These are phyloP conservation scores for Boletus reticuloceps DNA, from an alignment of 768 basidiomycete species.

Conservation along the genomic window DNA sequence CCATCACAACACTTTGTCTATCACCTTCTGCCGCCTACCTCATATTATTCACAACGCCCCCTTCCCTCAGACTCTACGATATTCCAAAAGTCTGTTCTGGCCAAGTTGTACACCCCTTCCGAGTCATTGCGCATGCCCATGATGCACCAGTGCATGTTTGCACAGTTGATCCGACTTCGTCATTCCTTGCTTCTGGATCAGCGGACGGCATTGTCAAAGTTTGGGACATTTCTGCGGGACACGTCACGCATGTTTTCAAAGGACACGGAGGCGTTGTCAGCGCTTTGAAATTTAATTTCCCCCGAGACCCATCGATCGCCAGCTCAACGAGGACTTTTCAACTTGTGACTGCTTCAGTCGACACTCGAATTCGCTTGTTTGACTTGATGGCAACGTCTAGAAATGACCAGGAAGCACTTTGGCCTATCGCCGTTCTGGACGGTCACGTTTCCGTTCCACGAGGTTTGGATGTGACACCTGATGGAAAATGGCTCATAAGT, in stretches of 20 bases:
- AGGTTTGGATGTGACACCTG: slow-evolving; percentile 78
- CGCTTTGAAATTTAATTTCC: slow-evolving; percentile 83
- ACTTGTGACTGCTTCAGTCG: slow-evolving; percentile 88
- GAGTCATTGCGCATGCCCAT: slow-evolving; percentile 81
- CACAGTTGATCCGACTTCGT: slow-evolving; percentile 78
- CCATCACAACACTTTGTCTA: slow-evolving; percentile 81
- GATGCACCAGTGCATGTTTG: slow-evolving; percentile 93
- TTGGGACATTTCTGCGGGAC: slow-evolving; percentile 87
- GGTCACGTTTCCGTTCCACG: slow-evolving; percentile 95
- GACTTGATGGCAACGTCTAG: slow-evolving; percentile 71
- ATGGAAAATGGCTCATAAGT: slow-evolving; percentile 88
- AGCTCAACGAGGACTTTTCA: slow-evolving; percentile 58
- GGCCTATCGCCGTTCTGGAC: slow-evolving; percentile 81
- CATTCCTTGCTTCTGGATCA: slow-evolving; percentile 91
- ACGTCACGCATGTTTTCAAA: slow-evolving; percentile 90
- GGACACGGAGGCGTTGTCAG: slow-evolving; percentile 98
- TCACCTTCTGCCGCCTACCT: slow-evolving; percentile 75
- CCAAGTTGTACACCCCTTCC: slow-evolving; percentile 62
- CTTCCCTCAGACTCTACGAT: slow-evolving; percentile 81
- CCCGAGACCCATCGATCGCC: slow-evolving; percentile 53
- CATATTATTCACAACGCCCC: slow-evolving; percentile 75
- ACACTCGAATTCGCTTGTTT: slow-evolving; percentile 90
- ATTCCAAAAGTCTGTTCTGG: slow-evolving; percentile 52
- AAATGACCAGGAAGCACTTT: slow-evolving; percentile 51
- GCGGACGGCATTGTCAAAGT: slow-evolving; percentile 97